These are phyloP conservation scores for Exophiala phaeomuriformis DNA, from an alignment of 2,329 filamentous ascomycete genomes.

Conservation along the genomic window DNA sequence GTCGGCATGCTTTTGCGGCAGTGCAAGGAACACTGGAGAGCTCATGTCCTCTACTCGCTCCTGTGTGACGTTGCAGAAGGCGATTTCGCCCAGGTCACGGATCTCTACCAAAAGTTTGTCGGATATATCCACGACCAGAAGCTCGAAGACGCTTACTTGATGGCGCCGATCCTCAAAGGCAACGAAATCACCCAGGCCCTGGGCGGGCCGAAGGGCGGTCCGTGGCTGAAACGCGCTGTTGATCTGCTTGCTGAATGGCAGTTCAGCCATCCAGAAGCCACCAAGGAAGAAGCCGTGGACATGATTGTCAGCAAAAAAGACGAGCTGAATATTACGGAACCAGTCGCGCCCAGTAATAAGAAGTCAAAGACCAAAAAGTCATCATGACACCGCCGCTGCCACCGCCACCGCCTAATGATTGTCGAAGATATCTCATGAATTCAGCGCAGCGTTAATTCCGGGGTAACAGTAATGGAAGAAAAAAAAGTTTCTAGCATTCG, in stretches of 20 bases:
- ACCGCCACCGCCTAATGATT: too few relatives aligned
- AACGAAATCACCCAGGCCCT: constrained; percentile 63
- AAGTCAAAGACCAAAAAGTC: neutral
- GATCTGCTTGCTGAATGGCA: constrained; percentile 84
- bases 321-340: constrained; percentile 33
- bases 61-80: constrained; percentile 18
- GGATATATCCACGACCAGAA: constrained; percentile 43
- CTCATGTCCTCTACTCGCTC: constrained; percentile 23
- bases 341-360: neutral
- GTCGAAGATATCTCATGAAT: too few relatives aligned
- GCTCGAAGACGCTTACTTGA: constrained; percentile 42
- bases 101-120: constrained; percentile 48
- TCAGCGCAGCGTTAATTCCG: too few relatives aligned
- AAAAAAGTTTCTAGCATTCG: too few relatives aligned
- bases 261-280: constrained; percentile 55
- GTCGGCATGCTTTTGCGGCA: constrained; percentile 25
- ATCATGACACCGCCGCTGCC: neutral
- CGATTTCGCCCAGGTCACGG: constrained; percentile 14
- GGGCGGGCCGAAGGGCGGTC: constrained; percentile 59
- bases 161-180: constrained; percentile 64
- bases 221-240: constrained; percentile 76
- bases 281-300: constrained; percentile 29
- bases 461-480: too few relatives aligned
- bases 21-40: constrained; percentile 24
- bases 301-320: constrained; percentile 49